Base-by-base conservation (phyloP, 768 basidiomycete genomes). In the Tricholomella constricta region DNA sequence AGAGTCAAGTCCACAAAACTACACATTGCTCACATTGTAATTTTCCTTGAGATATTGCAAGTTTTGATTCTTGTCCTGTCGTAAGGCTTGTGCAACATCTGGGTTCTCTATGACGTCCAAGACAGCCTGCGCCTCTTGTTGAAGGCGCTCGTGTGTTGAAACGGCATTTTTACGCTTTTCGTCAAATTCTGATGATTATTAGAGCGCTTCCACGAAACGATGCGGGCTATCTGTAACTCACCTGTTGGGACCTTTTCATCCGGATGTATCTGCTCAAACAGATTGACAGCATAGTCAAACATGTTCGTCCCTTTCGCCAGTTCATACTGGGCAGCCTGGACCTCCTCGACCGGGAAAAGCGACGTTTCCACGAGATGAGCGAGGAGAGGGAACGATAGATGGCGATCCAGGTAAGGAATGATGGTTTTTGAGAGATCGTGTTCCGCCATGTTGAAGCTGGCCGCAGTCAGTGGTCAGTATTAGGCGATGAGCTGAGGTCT, bases 31-130 rank as follows among this genome's bases (percentile, higher is more conserved):
- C 65, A 96, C 94, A 57, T 81, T 78, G 73, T 95, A 95, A 68
- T 95, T 86, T 51, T 96, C 94, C 73, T 92, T 93, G 64, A 99
- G 81, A 72, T 94, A 92, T 54, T 90, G 86, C 70, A 98, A 62
- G 69, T 98, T 98, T 78, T 97, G 95, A 61, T 91, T 91, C 76
- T 97, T 97, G 72, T 99, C 97, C 71, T 95, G 93, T 43, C 94
- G 86, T 50, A 99, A 76, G 8, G 93, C 86, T 58, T 94, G 92
- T 6, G 92, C 96, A 22, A 98, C 95, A 57, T 97, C 94, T 1
- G 94, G 94, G 63, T 94, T 95, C 69, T 95, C 91, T 67, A 99
- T 98, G 42, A 98, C 94, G 65, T 96, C 91, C 54, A 98, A 75
- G 35, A 98, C 94, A 8, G 88, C 89, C 65, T 94, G 90, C 0